These are phyloP conservation scores for Phialocephala sp. DNA, from an alignment of 2,329 filamentous ascomycete genomes.

Conservation along the genomic window DNA sequence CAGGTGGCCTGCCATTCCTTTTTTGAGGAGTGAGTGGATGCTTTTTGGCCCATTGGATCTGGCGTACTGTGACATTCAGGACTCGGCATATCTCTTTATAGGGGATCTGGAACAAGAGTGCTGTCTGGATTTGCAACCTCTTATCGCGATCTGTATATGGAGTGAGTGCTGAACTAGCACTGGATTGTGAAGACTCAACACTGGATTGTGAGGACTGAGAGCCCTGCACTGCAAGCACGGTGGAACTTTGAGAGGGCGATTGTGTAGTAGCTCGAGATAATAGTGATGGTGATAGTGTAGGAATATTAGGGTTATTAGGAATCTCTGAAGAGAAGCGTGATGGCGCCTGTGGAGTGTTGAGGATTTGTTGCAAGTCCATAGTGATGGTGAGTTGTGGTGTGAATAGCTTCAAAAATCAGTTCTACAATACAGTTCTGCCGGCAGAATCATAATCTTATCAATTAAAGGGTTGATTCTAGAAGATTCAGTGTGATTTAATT, in stretches of 20 bases:
- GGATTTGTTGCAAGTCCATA: not conserved
- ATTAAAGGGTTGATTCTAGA: not conserved
- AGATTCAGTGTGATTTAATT: not conserved
- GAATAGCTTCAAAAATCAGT: too few relatives aligned
- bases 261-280: not conserved
- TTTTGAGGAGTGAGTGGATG: slow-evolving; percentile 3
- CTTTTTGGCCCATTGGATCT: not conserved
- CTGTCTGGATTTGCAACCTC: slow-evolving; percentile 1
- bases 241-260: not conserved
- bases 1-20: not conserved
- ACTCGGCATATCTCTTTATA: not conserved
- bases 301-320: not conserved
- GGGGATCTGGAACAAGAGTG: not conserved
- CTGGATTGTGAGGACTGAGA: slow-evolving; percentile 1
- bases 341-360: not conserved
- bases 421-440: slow-evolving; percentile 1
- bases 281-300: not conserved
- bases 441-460: not conserved
- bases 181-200: too few relatives aligned
- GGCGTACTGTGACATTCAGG: not conserved
- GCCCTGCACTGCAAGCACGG: not conserved
- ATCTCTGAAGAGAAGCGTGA: not conserved
- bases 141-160: not conserved
- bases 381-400: too few relatives aligned
- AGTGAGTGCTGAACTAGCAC: not conserved